Conservation (phyloP, 2,329 filamentous ascomycete genomes). For the Penicillium thymicola region DNA sequence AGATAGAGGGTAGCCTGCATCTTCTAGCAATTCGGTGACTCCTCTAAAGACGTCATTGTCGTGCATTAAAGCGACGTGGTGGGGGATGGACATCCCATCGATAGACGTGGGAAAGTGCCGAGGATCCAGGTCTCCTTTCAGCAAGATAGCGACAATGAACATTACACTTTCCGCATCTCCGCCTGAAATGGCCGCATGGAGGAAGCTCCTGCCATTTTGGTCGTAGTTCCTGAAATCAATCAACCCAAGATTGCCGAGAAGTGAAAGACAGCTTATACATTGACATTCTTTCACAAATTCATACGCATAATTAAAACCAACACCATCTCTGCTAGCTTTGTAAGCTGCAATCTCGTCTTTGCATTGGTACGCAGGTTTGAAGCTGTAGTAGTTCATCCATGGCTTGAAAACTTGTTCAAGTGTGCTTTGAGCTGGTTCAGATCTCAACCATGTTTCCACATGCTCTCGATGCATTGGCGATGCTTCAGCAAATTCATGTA, state of each 20-base stretch:
- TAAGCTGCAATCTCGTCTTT: background rate
- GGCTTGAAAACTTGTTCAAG: background rate
- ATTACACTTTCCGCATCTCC: background rate
- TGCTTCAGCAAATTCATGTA: background rate
- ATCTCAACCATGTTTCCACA: background rate
- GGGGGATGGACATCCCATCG: constrained; percentile 1
- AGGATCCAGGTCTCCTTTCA: background rate
- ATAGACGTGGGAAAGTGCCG: constrained; percentile 1
- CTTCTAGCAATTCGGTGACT: background rate
- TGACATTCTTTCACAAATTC: background rate
- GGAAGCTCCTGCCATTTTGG: background rate
- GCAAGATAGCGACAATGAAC: background rate
- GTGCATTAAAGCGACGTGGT: background rate
- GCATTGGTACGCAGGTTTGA: background rate
- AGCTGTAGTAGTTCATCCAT: background rate
- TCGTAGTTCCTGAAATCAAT: background rate
- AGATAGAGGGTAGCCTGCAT: background rate
- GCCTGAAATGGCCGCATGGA: background rate
- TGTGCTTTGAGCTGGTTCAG: background rate
- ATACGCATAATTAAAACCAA: background rate
- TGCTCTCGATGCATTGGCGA: background rate
- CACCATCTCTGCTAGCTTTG: background rate
- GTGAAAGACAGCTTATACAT: background rate
- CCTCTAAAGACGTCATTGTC: background rate
- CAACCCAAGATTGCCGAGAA: background rate